These are phyloP conservation scores for Dryas drummondii DNA, from an alignment of 306 rosid genomes.

Conservation along the genomic window DNA sequence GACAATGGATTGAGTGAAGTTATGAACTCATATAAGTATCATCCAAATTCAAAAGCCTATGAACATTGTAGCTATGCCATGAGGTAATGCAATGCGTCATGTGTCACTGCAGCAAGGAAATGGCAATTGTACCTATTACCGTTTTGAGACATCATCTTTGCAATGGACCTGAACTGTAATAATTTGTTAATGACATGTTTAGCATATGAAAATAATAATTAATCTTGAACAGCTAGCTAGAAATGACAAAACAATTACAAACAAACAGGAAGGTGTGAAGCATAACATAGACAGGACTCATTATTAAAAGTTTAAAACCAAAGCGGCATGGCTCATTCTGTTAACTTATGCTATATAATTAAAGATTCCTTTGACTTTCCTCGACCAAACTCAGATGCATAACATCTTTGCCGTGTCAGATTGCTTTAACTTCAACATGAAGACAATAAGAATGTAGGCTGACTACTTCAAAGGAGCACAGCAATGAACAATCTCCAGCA, in stretches of 20 bases:
- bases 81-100: conserved; percentile 42
- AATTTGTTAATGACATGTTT: background rate
- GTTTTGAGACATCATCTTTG: background rate
- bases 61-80: background rate
- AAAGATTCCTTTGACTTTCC: background rate
- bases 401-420: background rate
- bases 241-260: background rate
- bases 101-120: conserved; percentile 28
- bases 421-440: too few species aligned
- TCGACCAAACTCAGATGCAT: too few species aligned
- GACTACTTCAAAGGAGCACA: too few species aligned
- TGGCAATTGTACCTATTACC: conserved; percentile 6
- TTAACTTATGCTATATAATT: background rate
- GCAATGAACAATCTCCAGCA: too few species aligned
- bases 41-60: background rate
- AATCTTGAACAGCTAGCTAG: background rate
- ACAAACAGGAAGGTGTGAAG: background rate
- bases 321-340: background rate
- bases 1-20: background rate
- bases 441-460: too few species aligned
- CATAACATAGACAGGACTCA: background rate
- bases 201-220: background rate
- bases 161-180: background rate
- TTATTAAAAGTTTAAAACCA: background rate
- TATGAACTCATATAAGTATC: conserved; percentile 8